A percentile compares a stretch with the other conserved stretches of the same genome.
phyloP scores from a whole-genome alignment of 108 stramenopile species.

The Aurantiochytrium sp. region DNA sequence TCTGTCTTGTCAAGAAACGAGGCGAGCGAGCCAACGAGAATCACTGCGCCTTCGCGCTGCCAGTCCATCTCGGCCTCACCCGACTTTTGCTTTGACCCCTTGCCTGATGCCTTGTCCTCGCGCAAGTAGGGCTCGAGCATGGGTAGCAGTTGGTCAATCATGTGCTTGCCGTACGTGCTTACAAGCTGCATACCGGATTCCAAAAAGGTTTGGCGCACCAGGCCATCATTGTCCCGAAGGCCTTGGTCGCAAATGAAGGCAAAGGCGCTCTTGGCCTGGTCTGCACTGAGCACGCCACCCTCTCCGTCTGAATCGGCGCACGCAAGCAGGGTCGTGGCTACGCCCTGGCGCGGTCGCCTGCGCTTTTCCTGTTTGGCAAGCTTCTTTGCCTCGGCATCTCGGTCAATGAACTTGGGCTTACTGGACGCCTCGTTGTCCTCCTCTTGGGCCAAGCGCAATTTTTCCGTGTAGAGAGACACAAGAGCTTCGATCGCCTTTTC shows the following conservation, averaged over 20 bases:
- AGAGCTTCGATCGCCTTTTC: neutral
- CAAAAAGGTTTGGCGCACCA: neutral
- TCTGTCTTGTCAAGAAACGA: slow-evolving; percentile 38
- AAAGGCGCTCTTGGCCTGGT: neutral
- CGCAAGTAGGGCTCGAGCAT: neutral
- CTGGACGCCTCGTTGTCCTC: neutral
- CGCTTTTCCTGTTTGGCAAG: neutral
- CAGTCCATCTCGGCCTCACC: neutral
- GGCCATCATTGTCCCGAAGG: neutral
- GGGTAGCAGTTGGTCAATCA: neutral
- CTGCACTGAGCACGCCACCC: neutral
- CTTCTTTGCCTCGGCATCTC: neutral
- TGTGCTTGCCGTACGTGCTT: neutral
- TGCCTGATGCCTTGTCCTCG: neutral
- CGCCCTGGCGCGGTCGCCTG: neutral
- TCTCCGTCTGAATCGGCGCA: neutral
- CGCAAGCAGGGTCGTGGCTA: neutral
- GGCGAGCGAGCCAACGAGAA: slow-evolving; percentile 48
- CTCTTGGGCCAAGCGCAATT: neutral
- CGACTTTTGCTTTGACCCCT: neutral
- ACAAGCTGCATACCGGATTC: neutral
- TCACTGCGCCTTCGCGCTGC: slow-evolving; percentile 35
- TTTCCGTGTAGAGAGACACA: neutral
- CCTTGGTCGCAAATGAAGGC: neutral
- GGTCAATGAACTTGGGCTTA: slow-evolving; percentile 8